phyloP scores from a whole-genome alignment of 345 rosid genomes.

The Populus deltoides region DNA sequence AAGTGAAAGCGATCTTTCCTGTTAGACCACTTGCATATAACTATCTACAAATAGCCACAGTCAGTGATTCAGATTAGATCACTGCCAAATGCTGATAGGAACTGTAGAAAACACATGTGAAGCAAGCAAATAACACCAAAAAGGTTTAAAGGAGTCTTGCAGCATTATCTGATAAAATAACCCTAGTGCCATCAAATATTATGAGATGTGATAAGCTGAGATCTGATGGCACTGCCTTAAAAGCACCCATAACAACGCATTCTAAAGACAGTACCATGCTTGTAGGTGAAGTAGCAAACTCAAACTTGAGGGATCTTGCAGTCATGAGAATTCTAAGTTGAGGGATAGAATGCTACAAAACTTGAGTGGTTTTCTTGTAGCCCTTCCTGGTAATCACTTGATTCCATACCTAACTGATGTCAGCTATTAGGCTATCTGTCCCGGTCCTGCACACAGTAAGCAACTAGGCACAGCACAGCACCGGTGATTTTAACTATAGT shows the following conservation, averaged over 20 bases:
- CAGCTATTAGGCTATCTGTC: background rate
- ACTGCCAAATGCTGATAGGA: background rate
- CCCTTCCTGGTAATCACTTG: background rate
- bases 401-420: background rate
- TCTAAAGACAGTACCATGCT: background rate
- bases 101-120: background rate
- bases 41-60: background rate
- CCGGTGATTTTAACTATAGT: background rate
- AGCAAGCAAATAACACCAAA: background rate
- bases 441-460: background rate
- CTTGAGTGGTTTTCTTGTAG: background rate
- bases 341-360: background rate
- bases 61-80: background rate
- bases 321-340: background rate
- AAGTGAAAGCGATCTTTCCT: background rate
- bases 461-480: background rate
- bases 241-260: background rate
- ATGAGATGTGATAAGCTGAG: background rate
- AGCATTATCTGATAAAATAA: background rate
- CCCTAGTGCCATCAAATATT: background rate
- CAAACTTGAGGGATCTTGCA: background rate
- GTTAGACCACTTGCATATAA: background rate
- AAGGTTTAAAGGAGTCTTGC: background rate
- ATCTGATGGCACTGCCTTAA: background rate
- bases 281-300: background rate